phyloP scores from a whole-genome alignment of 2,329 filamentous ascomycete genomes.

The Canariomyces notabilis region DNA sequence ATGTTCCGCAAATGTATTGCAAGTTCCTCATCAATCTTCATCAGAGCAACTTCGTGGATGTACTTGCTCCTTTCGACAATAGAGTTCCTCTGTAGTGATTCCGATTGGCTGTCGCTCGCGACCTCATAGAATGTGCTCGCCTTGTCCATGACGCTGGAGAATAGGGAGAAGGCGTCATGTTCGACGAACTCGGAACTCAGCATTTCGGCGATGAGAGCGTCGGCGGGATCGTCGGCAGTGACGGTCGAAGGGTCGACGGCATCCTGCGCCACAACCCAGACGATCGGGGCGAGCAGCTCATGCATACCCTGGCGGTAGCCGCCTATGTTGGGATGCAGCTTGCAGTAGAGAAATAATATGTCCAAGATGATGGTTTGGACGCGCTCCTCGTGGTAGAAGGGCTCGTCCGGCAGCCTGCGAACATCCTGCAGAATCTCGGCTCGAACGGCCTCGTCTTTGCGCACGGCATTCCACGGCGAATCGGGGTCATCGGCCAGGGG shows the following conservation, averaged over 20 bases:
- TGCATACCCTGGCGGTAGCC: constrained; percentile 99
- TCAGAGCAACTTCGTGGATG: constrained; percentile 79
- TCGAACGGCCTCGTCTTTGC: constrained; percentile 76
- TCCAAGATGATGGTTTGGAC: constrained; percentile 81
- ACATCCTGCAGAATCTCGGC: constrained; percentile 94
- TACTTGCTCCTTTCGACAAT: constrained; percentile 83
- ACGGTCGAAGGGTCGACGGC: constrained; percentile 53
- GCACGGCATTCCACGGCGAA: constrained; percentile 87
- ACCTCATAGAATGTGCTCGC: constrained; percentile 85
- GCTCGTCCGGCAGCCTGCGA: constrained; percentile 84
- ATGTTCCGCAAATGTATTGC: constrained; percentile 74
- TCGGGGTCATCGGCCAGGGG: constrained; percentile 80
- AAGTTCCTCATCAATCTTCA: constrained; percentile 76
- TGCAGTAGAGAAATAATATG: constrained; percentile 91
- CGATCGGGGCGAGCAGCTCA: constrained; percentile 82
- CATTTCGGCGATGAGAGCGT: constrained; percentile 56
- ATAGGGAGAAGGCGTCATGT: constrained; percentile 84
- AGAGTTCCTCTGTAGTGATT: constrained; percentile 44
- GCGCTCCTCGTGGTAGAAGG: constrained; percentile 75
- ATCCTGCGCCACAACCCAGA: constrained; percentile 80
- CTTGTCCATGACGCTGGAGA: constrained; percentile 80
- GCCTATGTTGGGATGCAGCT: constrained; percentile 77
- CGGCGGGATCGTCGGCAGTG: constrained; percentile 34
- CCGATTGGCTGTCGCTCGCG: constrained; percentile 36
- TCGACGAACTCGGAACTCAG: constrained; percentile 73